Percentiles rank a stretch among this genome's conserved stretches.
These are phyloP conservation scores for Picea abies DNA, from an alignment of 83 land plant species.

Conservation along the genomic window DNA sequence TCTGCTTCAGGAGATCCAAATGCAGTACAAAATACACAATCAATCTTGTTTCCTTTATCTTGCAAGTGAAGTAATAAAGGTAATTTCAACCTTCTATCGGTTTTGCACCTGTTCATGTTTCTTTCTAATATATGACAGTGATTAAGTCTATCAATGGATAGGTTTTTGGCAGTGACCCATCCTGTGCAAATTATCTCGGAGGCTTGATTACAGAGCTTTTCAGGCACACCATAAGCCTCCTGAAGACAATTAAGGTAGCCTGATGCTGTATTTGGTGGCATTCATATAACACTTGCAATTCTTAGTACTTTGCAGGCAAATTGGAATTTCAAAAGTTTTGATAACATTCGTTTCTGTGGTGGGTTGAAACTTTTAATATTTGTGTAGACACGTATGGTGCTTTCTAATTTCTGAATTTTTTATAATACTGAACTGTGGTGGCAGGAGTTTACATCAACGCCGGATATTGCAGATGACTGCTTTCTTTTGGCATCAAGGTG, in stretches of 20 bases:
- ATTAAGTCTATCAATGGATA: constrained; percentile 16
- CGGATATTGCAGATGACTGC: constrained; percentile 97
- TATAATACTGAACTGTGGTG: neutral
- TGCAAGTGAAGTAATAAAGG: constrained; percentile 99
- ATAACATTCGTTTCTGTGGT: too few relatives aligned
- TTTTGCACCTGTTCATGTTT: neutral
- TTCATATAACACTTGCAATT: neutral
- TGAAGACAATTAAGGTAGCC: constrained; percentile 70
- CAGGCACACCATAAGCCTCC: constrained; percentile 64
- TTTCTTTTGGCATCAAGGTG: constrained; percentile 96
- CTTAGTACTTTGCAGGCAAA: too few relatives aligned
- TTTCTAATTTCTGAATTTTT: neutral
- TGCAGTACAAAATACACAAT: constrained; percentile 68
- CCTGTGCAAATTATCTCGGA: constrained; percentile 77
- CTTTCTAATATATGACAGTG: neutral
- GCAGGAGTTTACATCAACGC: constrained; percentile 91
- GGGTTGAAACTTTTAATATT: neutral
- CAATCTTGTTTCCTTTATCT: constrained; percentile 97
- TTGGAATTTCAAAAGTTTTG: too few relatives aligned
- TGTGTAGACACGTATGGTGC: neutral
- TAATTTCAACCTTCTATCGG: constrained; percentile 11
- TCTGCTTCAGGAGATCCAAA: constrained; percentile 87
- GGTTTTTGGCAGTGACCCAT: constrained; percentile 89
- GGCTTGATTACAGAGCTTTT: constrained; percentile 74
- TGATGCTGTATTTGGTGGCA: neutral